Base-by-base conservation (phyloP, 345 rosid species). In the Gossypium raimondii region DNA sequence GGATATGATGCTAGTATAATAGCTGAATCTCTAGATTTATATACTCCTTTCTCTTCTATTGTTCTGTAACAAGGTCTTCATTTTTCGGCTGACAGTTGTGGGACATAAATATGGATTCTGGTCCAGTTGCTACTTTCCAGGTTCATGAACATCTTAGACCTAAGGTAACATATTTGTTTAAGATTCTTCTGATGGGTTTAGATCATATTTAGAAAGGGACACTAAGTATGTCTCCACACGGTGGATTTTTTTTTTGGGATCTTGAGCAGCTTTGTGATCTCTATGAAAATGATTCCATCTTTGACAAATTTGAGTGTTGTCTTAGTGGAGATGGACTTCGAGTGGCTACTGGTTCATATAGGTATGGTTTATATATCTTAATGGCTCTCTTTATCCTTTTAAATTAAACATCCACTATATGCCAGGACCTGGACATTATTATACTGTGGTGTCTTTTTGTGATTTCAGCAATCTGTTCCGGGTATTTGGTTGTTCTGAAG, bases 271-370 rank as follows among this genome's bases (percentile, higher is more conserved):
- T 89, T 2, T 89, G 90, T 68, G 93, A 89, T 84, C 77, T 89
- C 74, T 89, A 89, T 44, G 41, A 34, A 34, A 34, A 34, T 34
- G 41, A 34, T 34, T 34, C 41, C 41, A 34, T 94, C 84, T 93
- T 95, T 78, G 99, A 95, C 77, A 95, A 95, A 83, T 95, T 95
- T 22, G 99, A 95, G 81, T 95, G 99, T 83, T 93, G 96, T 80
- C 75, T 90, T 77, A 95, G 99, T 76, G 98, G 98, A 44, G 92
- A 95, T 47, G 91, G 93, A 57, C 67, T 52, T 34, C 86, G 89
- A 64, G 86, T 85, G 70, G 93, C 93, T 5, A 87, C 93, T 10
- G 93, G 93, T 75, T 89, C 93, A 67, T 89, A 89, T 84, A 86
- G 93, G 93, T 89, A n/a, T 60, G 50, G 55, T 18, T 75, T 75